Evolutionary conservation across 495 filamentous ascomycete species (phyloP).

Genomic region (Copromyces sp.): DNA sequence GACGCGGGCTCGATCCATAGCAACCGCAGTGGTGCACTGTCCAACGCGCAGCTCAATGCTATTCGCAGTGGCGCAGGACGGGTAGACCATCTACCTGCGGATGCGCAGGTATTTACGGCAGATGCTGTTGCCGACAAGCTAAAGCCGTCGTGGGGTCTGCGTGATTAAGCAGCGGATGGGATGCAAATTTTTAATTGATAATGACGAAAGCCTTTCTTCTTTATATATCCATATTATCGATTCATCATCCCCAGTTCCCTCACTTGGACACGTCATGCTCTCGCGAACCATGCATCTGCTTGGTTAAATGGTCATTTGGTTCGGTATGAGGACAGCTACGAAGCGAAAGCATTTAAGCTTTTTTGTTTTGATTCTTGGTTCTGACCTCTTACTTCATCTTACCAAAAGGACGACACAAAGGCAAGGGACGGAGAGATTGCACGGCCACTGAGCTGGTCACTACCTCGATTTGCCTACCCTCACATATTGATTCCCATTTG

Average conservation of each 20-base stretch:
- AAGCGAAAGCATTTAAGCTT: not conserved
- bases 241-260: not conserved
- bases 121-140: slow-evolving; percentile 58
- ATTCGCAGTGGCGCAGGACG: slow-evolving; percentile 85
- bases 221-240: not conserved
- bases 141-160: slow-evolving; percentile 72
- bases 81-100: slow-evolving; percentile 73
- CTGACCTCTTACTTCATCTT: not conserved
- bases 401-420: not conserved
- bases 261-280: not conserved
- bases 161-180: slow-evolving; percentile 17
- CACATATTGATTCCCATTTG: not conserved
- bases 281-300: not conserved
- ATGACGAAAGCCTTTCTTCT: not conserved
- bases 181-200: not conserved
- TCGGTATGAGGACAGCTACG: not conserved
- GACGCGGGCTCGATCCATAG: slow-evolving; percentile 88
- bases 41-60: slow-evolving; percentile 56
- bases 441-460: not conserved
- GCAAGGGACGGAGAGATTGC: not conserved
- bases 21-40: slow-evolving; percentile 64
- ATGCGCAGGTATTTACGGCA: slow-evolving; percentile 65
- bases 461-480: not conserved
- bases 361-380: not conserved
- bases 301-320: not conserved